phyloP scores from a whole-genome alignment of 495 filamentous ascomycete species.

The Rostrohypoxylon terebratum region DNA sequence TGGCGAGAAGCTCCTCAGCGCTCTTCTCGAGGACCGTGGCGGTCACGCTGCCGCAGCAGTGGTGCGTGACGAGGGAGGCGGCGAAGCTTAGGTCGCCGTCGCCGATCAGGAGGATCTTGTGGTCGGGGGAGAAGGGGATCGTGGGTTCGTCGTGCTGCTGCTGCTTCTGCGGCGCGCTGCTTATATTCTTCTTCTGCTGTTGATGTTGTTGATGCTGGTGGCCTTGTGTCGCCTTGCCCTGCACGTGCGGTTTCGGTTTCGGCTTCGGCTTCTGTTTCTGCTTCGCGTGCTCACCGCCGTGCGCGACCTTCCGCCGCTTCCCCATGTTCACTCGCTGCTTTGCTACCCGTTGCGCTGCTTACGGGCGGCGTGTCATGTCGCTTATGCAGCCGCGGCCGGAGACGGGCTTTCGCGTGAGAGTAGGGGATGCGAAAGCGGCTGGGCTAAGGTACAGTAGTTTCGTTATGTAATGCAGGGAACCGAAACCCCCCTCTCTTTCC shows the following conservation, averaged over 20 bases:
- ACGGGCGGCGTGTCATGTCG: constrained; percentile 41
- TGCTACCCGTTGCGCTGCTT: background rate
- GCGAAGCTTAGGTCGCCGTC: constrained; percentile 97
- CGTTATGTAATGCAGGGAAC: constrained; percentile 1
- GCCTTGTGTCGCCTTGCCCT: constrained; percentile 10
- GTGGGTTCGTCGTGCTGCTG: constrained; percentile 62
- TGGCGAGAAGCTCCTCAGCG: constrained; percentile 64
- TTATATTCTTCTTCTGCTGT: constrained; percentile 43
- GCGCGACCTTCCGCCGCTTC: constrained; percentile 53
- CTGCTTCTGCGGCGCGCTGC: constrained; percentile 18
- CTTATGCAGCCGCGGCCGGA: background rate
- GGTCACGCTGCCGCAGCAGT: constrained; percentile 73
- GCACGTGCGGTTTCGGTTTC: constrained; percentile 34
- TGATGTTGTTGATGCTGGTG: constrained; percentile 1
- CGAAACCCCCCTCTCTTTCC: background rate
- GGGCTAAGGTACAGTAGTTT: background rate
- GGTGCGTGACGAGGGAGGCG: constrained; percentile 75
- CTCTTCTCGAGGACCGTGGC: constrained; percentile 63
- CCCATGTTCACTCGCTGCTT: constrained; percentile 49
- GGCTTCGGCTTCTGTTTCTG: constrained; percentile 15
- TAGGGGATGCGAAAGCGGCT: background rate
- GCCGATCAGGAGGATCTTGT: constrained; percentile 85
- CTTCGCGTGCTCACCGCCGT: constrained; percentile 17
- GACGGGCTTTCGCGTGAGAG: background rate
- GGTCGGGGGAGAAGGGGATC: constrained; percentile 77